These are phyloP conservation scores for Ramaria sp. DNA, from an alignment of 768 basidiomycete species.

Conservation along the genomic window DNA sequence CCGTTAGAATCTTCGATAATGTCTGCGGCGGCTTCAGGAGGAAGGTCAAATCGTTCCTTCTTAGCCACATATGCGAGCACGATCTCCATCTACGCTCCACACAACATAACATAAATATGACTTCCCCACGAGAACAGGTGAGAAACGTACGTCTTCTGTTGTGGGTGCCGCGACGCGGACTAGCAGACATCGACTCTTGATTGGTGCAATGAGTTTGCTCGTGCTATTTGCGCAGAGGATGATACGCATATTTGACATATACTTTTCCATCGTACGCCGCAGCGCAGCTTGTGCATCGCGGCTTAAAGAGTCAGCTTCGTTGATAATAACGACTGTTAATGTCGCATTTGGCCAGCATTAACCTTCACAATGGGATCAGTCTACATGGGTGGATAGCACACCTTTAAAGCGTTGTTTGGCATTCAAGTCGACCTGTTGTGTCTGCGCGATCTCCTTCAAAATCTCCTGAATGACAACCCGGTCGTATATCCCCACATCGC, in stretches of 20 bases:
- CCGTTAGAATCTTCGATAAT: slow-evolving; percentile 78
- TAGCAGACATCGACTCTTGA: slow-evolving; percentile 88
- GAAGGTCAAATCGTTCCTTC: slow-evolving; percentile 72
- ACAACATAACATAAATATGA: not conserved
- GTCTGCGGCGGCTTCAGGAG: slow-evolving; percentile 59
- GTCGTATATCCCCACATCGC: slow-evolving; percentile 94
- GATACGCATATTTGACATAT: slow-evolving; percentile 95
- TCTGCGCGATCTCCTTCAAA: slow-evolving; percentile 96
- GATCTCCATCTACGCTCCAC: slow-evolving; percentile 51
- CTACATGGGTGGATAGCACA: slow-evolving; percentile 19
- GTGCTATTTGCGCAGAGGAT: slow-evolving; percentile 96
- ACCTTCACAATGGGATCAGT: not conserved
- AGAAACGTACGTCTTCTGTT: slow-evolving; percentile 51
- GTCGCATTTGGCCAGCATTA: not conserved
- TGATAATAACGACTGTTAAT: slow-evolving; percentile 84
- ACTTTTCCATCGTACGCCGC: slow-evolving; percentile 98
- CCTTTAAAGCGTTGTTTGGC: slow-evolving; percentile 98
- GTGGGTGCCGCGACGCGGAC: slow-evolving; percentile 87
- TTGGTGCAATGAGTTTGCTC: slow-evolving; percentile 90
- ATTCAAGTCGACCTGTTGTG: slow-evolving; percentile 92
- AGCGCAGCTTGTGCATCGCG: slow-evolving; percentile 96
- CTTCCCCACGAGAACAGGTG: not conserved
- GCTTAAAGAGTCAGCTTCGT: slow-evolving; percentile 90
- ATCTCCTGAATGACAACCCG: slow-evolving; percentile 93
- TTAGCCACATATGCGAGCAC: slow-evolving; percentile 76